Conservation (phyloP, 345 rosid genomes). For the Cardamine resedifolia region DNA sequence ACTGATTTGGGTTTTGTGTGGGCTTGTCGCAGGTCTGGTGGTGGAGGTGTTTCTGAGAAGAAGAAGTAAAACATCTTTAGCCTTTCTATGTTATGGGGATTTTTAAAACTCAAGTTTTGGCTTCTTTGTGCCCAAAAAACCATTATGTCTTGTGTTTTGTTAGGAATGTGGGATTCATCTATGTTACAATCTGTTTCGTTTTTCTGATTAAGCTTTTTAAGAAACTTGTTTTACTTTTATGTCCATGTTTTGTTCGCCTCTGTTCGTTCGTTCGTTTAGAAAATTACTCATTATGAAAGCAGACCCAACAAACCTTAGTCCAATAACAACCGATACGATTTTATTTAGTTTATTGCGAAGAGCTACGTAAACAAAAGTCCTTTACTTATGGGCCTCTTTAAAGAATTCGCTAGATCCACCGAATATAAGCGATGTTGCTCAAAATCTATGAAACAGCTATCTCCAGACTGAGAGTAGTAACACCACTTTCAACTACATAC, state of each 20-base stretch:
- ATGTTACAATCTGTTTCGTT: conserved; percentile 13
- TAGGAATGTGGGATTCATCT: conserved; percentile 8
- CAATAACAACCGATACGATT: too few species aligned
- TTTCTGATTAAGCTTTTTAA: neutral
- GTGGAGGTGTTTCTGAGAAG: conserved; percentile 39
- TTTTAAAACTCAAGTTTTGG: conserved; percentile 17
- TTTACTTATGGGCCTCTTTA: neutral
- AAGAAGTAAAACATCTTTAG: conserved; percentile 32
- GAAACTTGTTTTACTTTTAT: neutral
- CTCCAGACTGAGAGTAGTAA: too few species aligned
- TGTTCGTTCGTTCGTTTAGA: neutral
- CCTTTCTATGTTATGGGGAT: neutral
- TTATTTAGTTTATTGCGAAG: neutral
- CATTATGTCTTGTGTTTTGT: conserved; percentile 2
- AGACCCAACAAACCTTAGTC: neutral
- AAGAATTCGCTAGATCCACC: too few species aligned
- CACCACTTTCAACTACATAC: too few species aligned
- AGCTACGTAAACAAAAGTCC: too few species aligned
- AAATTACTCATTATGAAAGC: neutral
- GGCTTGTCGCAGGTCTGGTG: conserved; percentile 33
- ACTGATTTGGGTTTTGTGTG: neutral
- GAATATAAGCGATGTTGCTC: too few species aligned
- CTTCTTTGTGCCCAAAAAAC: conserved; percentile 1
- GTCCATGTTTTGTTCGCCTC: neutral
- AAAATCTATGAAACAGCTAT: too few species aligned